Conservation (phyloP, 2,329 filamentous ascomycete genomes). For the Scedosporium apiospermum region DNA sequence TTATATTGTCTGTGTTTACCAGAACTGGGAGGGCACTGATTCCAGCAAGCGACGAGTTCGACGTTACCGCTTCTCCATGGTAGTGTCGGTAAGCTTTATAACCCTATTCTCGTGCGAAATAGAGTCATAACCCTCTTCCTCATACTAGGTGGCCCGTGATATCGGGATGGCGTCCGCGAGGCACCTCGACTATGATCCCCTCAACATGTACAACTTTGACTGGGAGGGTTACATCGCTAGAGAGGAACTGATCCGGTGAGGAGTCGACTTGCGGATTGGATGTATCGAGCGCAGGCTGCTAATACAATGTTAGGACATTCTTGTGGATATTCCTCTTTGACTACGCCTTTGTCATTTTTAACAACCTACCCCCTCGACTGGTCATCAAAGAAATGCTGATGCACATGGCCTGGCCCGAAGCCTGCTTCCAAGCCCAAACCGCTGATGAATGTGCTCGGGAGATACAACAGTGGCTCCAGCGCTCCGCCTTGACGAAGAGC, state of each 20-base stretch:
- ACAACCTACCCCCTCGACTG: conserved; percentile 29
- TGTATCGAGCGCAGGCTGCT: neutral
- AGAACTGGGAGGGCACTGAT: conserved; percentile 28
- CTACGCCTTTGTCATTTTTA: conserved; percentile 28
- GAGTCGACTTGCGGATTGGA: too few species aligned
- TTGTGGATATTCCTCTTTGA: conserved; percentile 26
- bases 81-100: conserved; percentile 20
- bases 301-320: conserved; percentile 14
- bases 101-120: too few species aligned
- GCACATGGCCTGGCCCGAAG: conserved; percentile 22
- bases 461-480: conserved; percentile 17
- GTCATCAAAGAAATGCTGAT: conserved; percentile 28
- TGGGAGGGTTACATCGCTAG: conserved; percentile 21
- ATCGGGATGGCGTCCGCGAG: conserved; percentile 18
- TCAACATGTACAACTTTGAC: conserved; percentile 17
- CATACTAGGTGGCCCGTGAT: conserved; percentile 18
- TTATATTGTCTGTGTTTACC: conserved; percentile 26
- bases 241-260: conserved; percentile 24
- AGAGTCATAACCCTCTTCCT: neutral
- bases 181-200: conserved; percentile 17
- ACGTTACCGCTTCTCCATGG: conserved; percentile 22
- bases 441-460: conserved; percentile 21
- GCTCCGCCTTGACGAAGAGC: conserved; percentile 14
- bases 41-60: conserved; percentile 23
- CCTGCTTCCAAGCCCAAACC: conserved; percentile 25